Evolutionary conservation across 2,329 filamentous ascomycete genomes (phyloP).

Genomic region (Fusarium sacchari): DNA sequence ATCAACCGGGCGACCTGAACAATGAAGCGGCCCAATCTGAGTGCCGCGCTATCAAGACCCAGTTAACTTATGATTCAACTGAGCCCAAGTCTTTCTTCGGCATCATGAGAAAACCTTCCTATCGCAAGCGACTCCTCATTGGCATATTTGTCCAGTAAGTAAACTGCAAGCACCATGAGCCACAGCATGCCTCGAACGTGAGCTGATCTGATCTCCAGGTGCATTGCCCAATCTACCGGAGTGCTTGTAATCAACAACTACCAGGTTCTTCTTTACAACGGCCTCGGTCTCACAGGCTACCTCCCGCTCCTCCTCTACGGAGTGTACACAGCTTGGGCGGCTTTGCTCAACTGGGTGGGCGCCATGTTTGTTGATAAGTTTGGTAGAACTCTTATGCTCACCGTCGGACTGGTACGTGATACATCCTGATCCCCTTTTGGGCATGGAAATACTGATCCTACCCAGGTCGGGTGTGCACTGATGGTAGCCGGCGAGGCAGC

Average conservation of each 20-base stretch:
- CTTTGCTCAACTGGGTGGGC: background rate
- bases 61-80: background rate
- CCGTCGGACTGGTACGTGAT: background rate
- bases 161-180: background rate
- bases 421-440: accelerated
- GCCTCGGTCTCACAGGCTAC: background rate
- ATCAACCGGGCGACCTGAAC: background rate
- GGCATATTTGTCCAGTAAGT: background rate
- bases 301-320: background rate
- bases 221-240: background rate
- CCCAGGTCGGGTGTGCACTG: background rate
- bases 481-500: background rate
- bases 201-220: background rate
- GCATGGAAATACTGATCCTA: background rate
- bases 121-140: background rate
- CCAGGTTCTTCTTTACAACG: background rate
- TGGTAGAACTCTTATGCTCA: background rate
- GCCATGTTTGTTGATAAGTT: background rate
- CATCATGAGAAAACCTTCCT: background rate
- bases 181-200: background rate
- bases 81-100: background rate
- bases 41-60: background rate
- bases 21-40: background rate
- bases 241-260: background rate
- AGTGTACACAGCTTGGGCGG: background rate